A percentile compares a stretch with the other conserved stretches of the same genome.
Conservation (phyloP, 345 rosid species). For the Salix viminalis region DNA sequence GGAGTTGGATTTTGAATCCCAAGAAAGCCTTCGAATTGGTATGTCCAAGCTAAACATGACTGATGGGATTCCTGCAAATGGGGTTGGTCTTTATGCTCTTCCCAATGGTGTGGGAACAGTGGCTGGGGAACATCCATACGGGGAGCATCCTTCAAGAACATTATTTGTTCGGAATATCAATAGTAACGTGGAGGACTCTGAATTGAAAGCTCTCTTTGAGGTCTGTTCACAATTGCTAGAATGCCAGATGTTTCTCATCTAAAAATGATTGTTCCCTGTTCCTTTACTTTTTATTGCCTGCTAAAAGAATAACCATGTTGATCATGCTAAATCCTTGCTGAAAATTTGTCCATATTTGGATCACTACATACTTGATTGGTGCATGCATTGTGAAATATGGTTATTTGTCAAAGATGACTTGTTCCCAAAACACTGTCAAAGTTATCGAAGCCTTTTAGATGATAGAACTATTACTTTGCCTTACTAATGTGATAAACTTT, state of each 20-base stretch:
- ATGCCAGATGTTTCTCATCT: neutral
- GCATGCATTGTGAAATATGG: neutral
- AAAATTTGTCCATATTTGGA: neutral
- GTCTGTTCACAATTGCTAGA: slow-evolving; percentile 28
- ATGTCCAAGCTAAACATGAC: slow-evolving; percentile 49
- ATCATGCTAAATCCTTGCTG: neutral
- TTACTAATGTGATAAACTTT: neutral
- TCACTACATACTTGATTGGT: neutral
- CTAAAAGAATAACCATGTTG: neutral
- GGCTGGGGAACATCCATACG: slow-evolving; percentile 89
- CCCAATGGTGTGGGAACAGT: slow-evolving; percentile 64
- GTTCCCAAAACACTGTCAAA: neutral
- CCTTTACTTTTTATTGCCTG: neutral
- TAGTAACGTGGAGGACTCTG: slow-evolving; percentile 88
- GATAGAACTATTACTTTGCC: neutral
- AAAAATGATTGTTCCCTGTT: neutral
- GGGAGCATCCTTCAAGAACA: slow-evolving; percentile 97
- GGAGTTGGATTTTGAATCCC: slow-evolving; percentile 70
- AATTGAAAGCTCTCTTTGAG: slow-evolving; percentile 82
- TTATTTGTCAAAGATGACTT: neutral
- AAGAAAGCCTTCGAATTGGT: slow-evolving; percentile 43
- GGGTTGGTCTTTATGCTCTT: slow-evolving; percentile 40
- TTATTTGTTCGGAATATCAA: slow-evolving; percentile 89
- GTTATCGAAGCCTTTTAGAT: neutral
- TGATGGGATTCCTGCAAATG: slow-evolving; percentile 48